These are phyloP conservation scores for Leccinum sublutescens DNA, from an alignment of 768 basidiomycete species.

Conservation along the genomic window DNA sequence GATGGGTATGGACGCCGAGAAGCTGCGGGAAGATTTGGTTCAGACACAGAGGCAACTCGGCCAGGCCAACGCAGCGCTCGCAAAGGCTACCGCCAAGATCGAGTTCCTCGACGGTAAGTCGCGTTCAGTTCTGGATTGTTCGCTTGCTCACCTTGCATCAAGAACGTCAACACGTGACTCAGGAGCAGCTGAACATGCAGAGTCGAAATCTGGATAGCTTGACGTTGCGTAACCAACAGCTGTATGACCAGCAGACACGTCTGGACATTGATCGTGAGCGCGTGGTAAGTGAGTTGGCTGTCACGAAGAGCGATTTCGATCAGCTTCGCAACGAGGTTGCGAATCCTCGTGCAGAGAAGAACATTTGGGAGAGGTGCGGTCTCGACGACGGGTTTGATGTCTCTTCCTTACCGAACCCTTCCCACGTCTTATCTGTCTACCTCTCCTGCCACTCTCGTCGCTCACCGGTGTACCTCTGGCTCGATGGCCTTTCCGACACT, in stretches of 20 bases:
- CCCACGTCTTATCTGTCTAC: too few relatives aligned
- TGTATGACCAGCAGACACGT: conserved; percentile 72
- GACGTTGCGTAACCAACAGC: conserved; percentile 64
- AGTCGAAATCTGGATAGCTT: conserved; percentile 64
- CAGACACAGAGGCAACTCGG: conserved; percentile 67
- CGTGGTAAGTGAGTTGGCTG: conserved; percentile 62
- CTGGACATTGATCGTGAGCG: conserved; percentile 74
- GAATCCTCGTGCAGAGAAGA: conserved; percentile 90
- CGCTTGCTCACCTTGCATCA: conserved; percentile 24
- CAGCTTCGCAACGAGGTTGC: conserved; percentile 82
- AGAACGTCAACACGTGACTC: conserved; percentile 68
- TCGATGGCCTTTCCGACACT: too few relatives aligned
- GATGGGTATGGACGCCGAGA: conserved; percentile 73
- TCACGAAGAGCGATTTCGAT: conserved; percentile 61
- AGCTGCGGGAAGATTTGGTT: conserved; percentile 68
- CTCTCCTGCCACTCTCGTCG: too few relatives aligned
- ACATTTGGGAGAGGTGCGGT: conserved; percentile 53
- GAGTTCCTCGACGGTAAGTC: conserved; percentile 72
- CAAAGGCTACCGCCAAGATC: conserved; percentile 80
- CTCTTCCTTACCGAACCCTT: too few relatives aligned
- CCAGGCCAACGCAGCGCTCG: conserved; percentile 61
- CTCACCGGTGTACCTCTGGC: too few relatives aligned
- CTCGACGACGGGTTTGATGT: too few relatives aligned
- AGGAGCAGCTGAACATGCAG: conserved; percentile 65
- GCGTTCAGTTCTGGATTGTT: neutral